Conservation (phyloP, 2,329 filamentous ascomycete species). For the Harringtonia lauricola region DNA sequence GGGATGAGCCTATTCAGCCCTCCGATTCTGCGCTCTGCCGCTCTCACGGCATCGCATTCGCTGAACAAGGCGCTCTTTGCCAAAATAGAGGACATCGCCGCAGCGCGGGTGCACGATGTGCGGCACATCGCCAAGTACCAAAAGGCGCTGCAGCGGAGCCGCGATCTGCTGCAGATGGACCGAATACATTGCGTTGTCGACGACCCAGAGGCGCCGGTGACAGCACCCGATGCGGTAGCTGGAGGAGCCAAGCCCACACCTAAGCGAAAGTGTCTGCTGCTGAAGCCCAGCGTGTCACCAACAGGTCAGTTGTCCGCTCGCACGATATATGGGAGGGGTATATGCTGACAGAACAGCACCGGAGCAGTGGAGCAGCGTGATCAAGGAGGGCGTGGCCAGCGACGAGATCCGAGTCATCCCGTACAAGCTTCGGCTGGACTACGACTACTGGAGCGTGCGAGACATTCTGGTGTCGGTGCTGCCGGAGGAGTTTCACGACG, state of each 20-base stretch:
- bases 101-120: constrained; percentile 65
- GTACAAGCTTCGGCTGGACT: constrained; percentile 66
- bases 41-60: constrained; percentile 33
- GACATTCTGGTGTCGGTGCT: constrained; percentile 78
- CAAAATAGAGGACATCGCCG: constrained; percentile 64
- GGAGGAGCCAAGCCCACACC: neutral
- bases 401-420: constrained; percentile 62
- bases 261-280: constrained; percentile 45
- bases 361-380: constrained; percentile 63
- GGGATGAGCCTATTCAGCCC: constrained; percentile 58
- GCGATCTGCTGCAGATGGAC: constrained; percentile 54
- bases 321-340: neutral
- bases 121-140: constrained; percentile 65
- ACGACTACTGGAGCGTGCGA: constrained; percentile 77
- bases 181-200: constrained; percentile 51
- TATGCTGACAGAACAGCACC: constrained; percentile 32
- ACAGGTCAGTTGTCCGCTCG: constrained; percentile 27
- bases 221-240: constrained; percentile 26
- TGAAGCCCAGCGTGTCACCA: constrained; percentile 44
- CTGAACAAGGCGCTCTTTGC: constrained; percentile 79
- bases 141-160: constrained; percentile 50
- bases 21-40: constrained; percentile 63
- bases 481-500: constrained; percentile 66
- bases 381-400: constrained; percentile 57
- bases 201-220: constrained; percentile 43